A percentile compares a stretch with the other conserved stretches of the same genome.
Conservation (phyloP, 2,329 filamentous ascomycete species). For the Sclerotinia sclerotiorum region DNA sequence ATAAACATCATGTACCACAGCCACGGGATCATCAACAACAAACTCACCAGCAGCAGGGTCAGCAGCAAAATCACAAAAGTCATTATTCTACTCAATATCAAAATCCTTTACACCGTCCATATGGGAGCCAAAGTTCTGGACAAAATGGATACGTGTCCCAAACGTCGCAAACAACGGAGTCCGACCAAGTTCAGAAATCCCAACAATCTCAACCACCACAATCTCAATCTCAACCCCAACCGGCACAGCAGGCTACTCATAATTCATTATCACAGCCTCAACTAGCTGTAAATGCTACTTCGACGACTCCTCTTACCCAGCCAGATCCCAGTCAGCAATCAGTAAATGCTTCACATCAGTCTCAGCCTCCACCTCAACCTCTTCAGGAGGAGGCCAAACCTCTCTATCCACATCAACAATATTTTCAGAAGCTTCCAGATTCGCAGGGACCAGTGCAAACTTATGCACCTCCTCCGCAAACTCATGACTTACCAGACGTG, state of each 20-base stretch:
- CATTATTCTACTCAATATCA: slow-evolving; percentile 4
- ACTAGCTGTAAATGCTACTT: slow-evolving; percentile 5
- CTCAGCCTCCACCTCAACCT: slow-evolving; percentile 13
- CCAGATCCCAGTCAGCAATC: slow-evolving; percentile 11
- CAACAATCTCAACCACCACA: slow-evolving; percentile 1
- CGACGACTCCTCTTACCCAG: slow-evolving; percentile 12
- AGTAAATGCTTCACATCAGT: slow-evolving; percentile 7
- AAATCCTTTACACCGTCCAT: neutral
- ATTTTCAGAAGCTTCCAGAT: slow-evolving; percentile 26
- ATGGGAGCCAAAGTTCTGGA: neutral
- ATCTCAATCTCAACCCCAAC: neutral
- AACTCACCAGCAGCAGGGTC: neutral
- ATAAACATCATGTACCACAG: slow-evolving; percentile 26
- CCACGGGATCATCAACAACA: slow-evolving; percentile 16
- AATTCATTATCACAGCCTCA: neutral
- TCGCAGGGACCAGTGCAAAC: neutral
- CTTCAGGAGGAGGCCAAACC: slow-evolving; percentile 25
- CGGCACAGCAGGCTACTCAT: neutral
- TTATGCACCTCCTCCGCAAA: slow-evolving; percentile 14
- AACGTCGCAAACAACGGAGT: neutral
- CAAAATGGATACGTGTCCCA: neutral
- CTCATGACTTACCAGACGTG: slow-evolving; percentile 38
- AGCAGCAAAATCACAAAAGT: neutral
- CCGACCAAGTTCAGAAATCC: neutral
- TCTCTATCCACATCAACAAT: slow-evolving; percentile 35